These are phyloP conservation scores for Trypanosoma lewisi DNA, from an alignment of 208 protist species.

Conservation along the genomic window DNA sequence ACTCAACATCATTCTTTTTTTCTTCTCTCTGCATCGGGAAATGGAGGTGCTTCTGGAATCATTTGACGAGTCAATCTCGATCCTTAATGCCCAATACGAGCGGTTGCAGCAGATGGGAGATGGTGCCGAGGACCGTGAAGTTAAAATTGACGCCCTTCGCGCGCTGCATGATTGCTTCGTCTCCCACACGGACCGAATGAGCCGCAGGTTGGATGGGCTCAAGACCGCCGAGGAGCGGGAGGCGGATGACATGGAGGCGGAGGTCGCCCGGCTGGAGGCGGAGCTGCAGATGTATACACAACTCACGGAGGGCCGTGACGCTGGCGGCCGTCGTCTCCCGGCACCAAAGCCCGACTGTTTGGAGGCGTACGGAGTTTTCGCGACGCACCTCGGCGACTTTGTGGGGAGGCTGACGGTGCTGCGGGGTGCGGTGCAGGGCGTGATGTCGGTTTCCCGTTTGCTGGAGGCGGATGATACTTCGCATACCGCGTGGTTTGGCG, in stretches of 20 bases:
- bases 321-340: not conserved
- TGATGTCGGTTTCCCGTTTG: conserved; percentile 27
- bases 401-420: conserved; percentile 47
- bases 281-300: conserved; percentile 6
- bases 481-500: conserved; percentile 13
- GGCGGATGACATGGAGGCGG: conserved; percentile 23
- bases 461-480: not conserved
- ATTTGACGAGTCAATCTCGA: conserved; percentile 18
- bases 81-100: conserved; percentile 5
- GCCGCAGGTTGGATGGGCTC: conserved; percentile 7
- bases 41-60: conserved; percentile 16
- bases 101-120: not conserved
- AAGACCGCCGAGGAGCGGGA: conserved; percentile 34
- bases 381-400: conserved; percentile 53
- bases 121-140: not conserved
- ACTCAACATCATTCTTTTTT: conserved; percentile 4
- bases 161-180: conserved; percentile 19
- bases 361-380: conserved; percentile 24
- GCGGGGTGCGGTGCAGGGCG: conserved; percentile 37
- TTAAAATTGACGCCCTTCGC: conserved; percentile 20
- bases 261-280: conserved; percentile 20
- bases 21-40: not conserved
- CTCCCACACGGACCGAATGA: conserved; percentile 11
- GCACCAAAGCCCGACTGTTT: not conserved
- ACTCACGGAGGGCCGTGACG: conserved; percentile 1